Evolutionary conservation across 495 filamentous ascomycete species (phyloP).

Genomic region (Massariosphaeria phaeospora): DNA sequence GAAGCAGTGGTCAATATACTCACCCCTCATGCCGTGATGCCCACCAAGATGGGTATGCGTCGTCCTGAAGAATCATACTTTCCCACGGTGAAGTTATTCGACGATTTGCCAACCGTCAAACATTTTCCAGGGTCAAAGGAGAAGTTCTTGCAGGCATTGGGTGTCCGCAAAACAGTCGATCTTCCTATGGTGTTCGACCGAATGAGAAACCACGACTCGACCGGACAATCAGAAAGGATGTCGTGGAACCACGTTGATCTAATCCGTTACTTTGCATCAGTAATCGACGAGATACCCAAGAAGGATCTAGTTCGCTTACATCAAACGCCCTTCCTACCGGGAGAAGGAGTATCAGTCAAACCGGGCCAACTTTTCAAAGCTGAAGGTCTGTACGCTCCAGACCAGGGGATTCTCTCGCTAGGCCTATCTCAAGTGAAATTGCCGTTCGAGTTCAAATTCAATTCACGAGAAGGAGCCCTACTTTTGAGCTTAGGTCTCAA

Average conservation of each 20-base stretch:
- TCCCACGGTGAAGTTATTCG: slow-evolving; percentile 83
- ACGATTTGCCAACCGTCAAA: slow-evolving; percentile 76
- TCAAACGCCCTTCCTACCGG: slow-evolving; percentile 73
- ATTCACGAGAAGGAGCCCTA: slow-evolving; percentile 17
- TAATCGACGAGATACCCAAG: slow-evolving; percentile 80
- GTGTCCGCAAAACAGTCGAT: slow-evolving; percentile 85
- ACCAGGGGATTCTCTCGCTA: slow-evolving; percentile 61
- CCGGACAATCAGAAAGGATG: slow-evolving; percentile 38
- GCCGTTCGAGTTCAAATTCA: slow-evolving; percentile 36
- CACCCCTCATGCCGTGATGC: slow-evolving; percentile 67
- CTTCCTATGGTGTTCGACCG: slow-evolving; percentile 88
- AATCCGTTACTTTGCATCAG: slow-evolving; percentile 86
- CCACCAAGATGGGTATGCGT: slow-evolving; percentile 86
- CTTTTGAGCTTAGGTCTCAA: slow-evolving; percentile 24
- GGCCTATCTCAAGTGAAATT: slow-evolving; percentile 78
- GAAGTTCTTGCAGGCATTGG: slow-evolving; percentile 74
- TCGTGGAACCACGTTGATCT: slow-evolving; percentile 87
- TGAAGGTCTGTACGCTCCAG: slow-evolving; percentile 81
- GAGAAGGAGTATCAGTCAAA: slow-evolving; percentile 48
- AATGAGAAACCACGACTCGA: slow-evolving; percentile 54
- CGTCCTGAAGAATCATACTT: slow-evolving; percentile 87
- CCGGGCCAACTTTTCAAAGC: slow-evolving; percentile 62
- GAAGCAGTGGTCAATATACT: slow-evolving; percentile 58
- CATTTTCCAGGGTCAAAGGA: slow-evolving; percentile 76
- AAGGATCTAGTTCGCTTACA: slow-evolving; percentile 77